A percentile compares a stretch with the other conserved stretches of the same genome.
These are phyloP conservation scores for Trichoderma sp. DNA, from an alignment of 2,329 filamentous ascomycete species.

Conservation along the genomic window DNA sequence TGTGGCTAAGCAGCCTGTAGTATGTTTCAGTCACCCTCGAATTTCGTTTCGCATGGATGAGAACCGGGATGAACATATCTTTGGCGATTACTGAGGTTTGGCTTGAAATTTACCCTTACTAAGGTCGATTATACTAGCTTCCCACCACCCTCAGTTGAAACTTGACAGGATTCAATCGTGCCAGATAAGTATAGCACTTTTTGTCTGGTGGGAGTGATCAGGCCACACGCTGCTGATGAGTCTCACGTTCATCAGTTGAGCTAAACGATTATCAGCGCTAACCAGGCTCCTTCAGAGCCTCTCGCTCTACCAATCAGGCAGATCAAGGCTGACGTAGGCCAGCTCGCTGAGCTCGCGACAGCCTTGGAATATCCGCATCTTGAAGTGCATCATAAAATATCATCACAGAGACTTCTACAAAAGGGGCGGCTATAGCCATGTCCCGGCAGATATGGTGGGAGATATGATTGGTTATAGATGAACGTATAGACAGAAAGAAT, in stretches of 20 bases:
- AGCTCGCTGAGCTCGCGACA: too few relatives aligned
- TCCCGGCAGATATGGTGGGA: too few relatives aligned
- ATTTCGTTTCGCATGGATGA: conserved; percentile 14
- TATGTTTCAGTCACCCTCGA: background rate
- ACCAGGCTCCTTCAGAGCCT: too few relatives aligned
- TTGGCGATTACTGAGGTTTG: background rate
- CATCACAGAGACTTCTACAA: too few relatives aligned
- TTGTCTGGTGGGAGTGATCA: background rate
- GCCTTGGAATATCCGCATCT: too few relatives aligned
- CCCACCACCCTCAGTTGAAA: background rate
- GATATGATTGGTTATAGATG: too few relatives aligned
- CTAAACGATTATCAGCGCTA: too few relatives aligned
- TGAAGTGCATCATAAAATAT: too few relatives aligned
- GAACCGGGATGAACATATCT: background rate
- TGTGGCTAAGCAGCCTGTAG: background rate
- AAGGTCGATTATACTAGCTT: background rate
- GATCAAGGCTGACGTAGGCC: too few relatives aligned
- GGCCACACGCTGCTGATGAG: background rate
- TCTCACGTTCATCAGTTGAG: background rate
- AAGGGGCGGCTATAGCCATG: too few relatives aligned
- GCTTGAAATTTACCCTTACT: background rate
- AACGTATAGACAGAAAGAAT: too few relatives aligned
- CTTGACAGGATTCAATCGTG: background rate
- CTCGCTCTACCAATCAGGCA: too few relatives aligned
- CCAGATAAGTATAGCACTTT: background rate